phyloP scores from a whole-genome alignment of 495 filamentous ascomycete genomes.

The Neurospora sp. region DNA sequence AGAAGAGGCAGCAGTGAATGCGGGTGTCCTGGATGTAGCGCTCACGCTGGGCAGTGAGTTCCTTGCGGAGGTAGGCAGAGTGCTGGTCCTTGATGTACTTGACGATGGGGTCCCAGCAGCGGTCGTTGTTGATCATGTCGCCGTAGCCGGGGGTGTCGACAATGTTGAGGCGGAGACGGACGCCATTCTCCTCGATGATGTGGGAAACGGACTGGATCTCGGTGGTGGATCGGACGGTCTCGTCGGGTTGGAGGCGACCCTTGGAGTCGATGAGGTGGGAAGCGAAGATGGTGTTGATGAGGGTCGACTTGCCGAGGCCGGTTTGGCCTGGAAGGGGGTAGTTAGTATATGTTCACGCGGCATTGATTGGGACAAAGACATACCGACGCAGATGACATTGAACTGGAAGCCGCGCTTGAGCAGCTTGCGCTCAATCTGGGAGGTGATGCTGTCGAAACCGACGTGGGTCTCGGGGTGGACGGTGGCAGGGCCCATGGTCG shows the following conservation, averaged over 20 bases:
- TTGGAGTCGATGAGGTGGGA: conserved; percentile 99
- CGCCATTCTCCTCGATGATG: conserved; percentile 99
- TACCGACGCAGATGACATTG: conserved; percentile 99
- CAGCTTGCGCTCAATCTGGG: conserved; percentile 97
- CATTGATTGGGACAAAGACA: conserved; percentile 29
- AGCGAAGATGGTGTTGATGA: conserved; percentile 99
- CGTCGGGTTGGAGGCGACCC: conserved; percentile 81
- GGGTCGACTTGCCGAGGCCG: conserved; percentile 93
- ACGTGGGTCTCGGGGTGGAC: conserved; percentile 94
- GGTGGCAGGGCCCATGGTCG: conserved; percentile 33
- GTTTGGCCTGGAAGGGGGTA: conserved; percentile 65
- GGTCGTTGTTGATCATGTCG: conserved; percentile 99
- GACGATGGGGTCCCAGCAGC: conserved; percentile 98
- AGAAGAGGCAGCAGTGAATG: conserved; percentile 99
- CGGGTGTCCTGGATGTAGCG: conserved; percentile 98
- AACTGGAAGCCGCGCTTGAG: conserved; percentile 99
- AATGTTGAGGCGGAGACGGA: conserved; percentile 91
- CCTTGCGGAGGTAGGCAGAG: conserved; percentile 98
- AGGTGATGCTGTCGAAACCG: conserved; percentile 98
- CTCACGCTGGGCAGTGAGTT: conserved; percentile 98
- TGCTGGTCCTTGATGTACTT: conserved; percentile 99
- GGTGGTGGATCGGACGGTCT: conserved; percentile 88
- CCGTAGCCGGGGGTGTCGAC: conserved; percentile 98
- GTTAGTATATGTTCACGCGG: background rate
- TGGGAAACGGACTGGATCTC: conserved; percentile 97